Evolutionary conservation across 257 asterid genomes (phyloP), one percentile per base, ranked within the genome.

Genomic region (Rehmannia glutinosa): DNA sequence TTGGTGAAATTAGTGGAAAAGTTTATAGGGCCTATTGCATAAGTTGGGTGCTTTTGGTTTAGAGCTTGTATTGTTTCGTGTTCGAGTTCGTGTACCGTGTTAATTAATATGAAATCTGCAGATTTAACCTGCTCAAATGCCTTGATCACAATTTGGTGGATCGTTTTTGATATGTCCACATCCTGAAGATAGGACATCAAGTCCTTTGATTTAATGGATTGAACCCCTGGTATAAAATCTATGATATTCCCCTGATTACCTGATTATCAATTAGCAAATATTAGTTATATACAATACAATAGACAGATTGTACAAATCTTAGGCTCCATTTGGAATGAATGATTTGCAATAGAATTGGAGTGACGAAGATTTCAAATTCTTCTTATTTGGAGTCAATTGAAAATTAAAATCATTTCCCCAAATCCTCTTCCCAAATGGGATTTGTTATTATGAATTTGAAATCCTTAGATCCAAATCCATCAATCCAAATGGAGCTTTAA

Each of bases 1-100:
- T 46, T 52, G 19, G 69, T 53, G 35, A 68, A 70, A 23, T 73
- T 72, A 66, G 70, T 60, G n/a, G n/a, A n/a, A n/a, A n/a, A n/a
- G n/a, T n/a, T n/a, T n/a, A n/a, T n/a, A n/a, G 77, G 73, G 50
- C 90, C 95, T 36, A 86, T 63, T 23, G 90, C 82, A 24, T 80
- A 84, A 32, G 56, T 74, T 7, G 67, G 67, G 2, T 45, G 63
- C 33, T 51, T 61, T 36, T 50, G 53, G 71, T 54, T 20, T 61
- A 80, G 71, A 33, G 72, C 67, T 35, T 80, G 74, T 6, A 84
- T 28, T 0, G 84, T 75, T 1, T 75, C 43, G 12, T 35, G 23
- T 64, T 84, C 95, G 10, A 87, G 72, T 36, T 87, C 95, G 42
- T 84, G 64, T 1, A 84, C 77, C 0, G 86, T 82, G 78, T 87